These are phyloP conservation scores for Fusarium kyushuense DNA, from an alignment of 2,329 filamentous ascomycete genomes.

Conservation along the genomic window DNA sequence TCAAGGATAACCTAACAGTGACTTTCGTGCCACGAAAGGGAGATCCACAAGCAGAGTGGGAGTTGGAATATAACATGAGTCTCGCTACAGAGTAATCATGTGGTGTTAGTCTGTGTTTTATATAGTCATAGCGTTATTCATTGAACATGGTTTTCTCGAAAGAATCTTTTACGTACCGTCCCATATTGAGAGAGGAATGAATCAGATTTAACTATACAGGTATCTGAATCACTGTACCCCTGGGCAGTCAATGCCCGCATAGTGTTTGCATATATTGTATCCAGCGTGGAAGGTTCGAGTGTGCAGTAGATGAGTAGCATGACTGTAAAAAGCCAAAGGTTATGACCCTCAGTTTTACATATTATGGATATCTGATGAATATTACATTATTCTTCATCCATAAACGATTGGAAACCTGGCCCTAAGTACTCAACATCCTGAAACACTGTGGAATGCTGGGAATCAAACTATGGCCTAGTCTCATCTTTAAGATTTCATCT, in stretches of 20 bases:
- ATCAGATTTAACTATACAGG: not conserved
- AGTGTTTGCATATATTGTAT: not conserved
- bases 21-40: conserved; percentile 39
- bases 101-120: not conserved
- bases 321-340: too few species aligned
- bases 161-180: not conserved
- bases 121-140: conserved; percentile 5
- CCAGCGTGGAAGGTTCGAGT: not conserved
- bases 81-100: conserved; percentile 10
- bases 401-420: too few species aligned
- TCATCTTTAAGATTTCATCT: too few species aligned
- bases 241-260: fast-evolving
- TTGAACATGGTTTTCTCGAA: not conserved
- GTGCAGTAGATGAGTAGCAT: not conserved
- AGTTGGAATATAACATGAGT: conserved; percentile 38
- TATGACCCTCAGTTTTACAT: not conserved
- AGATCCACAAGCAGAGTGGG: conserved; percentile 36
- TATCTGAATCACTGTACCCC: not conserved
- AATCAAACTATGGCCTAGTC: too few species aligned
- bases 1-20: conserved; percentile 43
- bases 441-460: too few species aligned
- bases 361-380: not conserved
- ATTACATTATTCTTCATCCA: too few species aligned
- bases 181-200: not conserved
- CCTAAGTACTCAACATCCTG: too few species aligned